Base-by-base conservation (phyloP, 2,329 filamentous ascomycete genomes). In the Xylaria polymorpha region DNA sequence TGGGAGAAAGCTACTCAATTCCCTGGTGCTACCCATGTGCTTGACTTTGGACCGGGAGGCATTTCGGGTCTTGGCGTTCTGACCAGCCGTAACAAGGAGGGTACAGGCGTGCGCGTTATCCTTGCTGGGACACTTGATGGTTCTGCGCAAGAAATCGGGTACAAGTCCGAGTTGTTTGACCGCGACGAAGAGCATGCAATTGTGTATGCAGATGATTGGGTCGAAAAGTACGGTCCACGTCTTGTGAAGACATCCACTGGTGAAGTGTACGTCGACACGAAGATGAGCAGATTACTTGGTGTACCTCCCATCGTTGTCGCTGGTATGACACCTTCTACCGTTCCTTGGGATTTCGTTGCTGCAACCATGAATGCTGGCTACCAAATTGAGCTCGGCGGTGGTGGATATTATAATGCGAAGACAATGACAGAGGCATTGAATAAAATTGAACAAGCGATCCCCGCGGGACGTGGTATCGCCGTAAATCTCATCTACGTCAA, bases 71-170 rank as follows among this genome's bases (percentile, higher is more conserved):
- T 99, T 25, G 97, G 96, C 78, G 93, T 97, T 55, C 85, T 99
- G 72, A 99, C 96, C 67, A 98, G 97, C 86, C 93, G 96, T 76
- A 99, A 98, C 87, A 99, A 99, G 85, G 97, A 99, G 81, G 96
- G 96, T 72, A 98, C 94, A 67, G 96, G 96, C 77, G 96, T 99
- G 43, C 94, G 95, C 70, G 94, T 99, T 73, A 97, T 99, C 73
- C 87, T 99, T 67, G 96, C 94, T 51, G 96, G 97, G 72, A 88
- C 94, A n/a, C 92, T 99, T 76, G 93, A 95, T 76, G 95, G 95
- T 61, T 94, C 94, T 22, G 92, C 97, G 68, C 86, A 88, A 39
- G 96, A 98, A 81, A 92, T 99, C 71, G 96, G 96, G 64, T 99
- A 98, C 86, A 99, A 99, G 86, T 92, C 95, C 1, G 96, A 99